Conservation (phyloP, 768 basidiomycete genomes). For the Mycena pura region DNA sequence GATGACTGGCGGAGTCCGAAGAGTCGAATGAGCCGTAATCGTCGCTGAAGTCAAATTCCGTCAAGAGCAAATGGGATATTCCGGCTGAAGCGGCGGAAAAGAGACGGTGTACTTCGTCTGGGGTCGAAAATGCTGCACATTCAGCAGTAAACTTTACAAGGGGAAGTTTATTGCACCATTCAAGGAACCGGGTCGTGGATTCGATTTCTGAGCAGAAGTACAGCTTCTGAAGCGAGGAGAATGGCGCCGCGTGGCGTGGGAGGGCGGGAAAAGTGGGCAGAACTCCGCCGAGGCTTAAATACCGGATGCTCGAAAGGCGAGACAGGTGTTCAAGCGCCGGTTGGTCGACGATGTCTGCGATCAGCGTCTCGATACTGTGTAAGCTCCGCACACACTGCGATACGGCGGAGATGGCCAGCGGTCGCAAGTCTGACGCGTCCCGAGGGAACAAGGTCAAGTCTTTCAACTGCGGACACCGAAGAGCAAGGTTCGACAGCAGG, state of each 20-base stretch:
- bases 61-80: not conserved
- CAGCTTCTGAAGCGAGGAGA: not conserved
- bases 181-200: not conserved
- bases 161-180: too few relatives aligned
- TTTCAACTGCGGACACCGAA: not conserved
- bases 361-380: too few relatives aligned
- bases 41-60: not conserved
- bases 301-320: too few relatives aligned
- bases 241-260: not conserved
- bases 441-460: not conserved
- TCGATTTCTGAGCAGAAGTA: not conserved
- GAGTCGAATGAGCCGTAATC: not conserved
- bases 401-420: not conserved
- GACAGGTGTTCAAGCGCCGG: too few relatives aligned
- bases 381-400: too few relatives aligned
- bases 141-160: too few relatives aligned
- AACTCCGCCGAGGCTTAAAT: not conserved
- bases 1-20: not conserved
- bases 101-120: too few relatives aligned
- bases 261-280: not conserved
- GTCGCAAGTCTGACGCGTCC: not conserved
- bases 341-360: too few relatives aligned
- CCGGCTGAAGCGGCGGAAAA: not conserved
- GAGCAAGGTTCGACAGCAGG: too few relatives aligned
- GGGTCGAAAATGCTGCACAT: too few relatives aligned